These are phyloP conservation scores for Fusarium oligoseptatum DNA, from an alignment of 2,329 filamentous ascomycete species.

Conservation along the genomic window DNA sequence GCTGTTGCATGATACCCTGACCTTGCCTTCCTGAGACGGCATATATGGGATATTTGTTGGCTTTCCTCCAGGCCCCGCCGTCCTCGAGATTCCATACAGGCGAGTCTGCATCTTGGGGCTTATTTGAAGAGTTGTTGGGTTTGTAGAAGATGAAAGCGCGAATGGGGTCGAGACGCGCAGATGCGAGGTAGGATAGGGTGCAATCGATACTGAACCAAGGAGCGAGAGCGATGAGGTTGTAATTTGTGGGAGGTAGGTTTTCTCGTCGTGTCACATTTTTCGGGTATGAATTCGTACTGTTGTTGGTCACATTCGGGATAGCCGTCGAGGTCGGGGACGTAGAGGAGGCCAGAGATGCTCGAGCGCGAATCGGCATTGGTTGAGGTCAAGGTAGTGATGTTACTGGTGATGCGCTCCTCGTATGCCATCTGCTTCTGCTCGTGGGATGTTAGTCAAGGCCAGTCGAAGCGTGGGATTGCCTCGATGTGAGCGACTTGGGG, in stretches of 20 bases:
- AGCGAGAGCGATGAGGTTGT: conserved; percentile 83
- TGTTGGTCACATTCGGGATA: conserved; percentile 73
- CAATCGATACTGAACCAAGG: conserved; percentile 87
- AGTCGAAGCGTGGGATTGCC: neutral
- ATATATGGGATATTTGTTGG: conserved; percentile 85
- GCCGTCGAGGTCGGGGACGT: conserved; percentile 78
- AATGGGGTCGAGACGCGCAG: conserved; percentile 69
- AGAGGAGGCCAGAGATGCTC: conserved; percentile 83
- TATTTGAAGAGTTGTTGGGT: conserved; percentile 66
- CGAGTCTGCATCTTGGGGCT: conserved; percentile 76
- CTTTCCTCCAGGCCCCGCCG: conserved; percentile 76
- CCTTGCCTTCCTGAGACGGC: conserved; percentile 80
- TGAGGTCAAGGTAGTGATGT: conserved; percentile 82
- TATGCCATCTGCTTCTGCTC: conserved; percentile 63
- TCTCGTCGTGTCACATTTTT: conserved; percentile 80
- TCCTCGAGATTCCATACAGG: conserved; percentile 79
- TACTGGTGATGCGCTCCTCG: conserved; percentile 63
- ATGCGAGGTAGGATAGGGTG: conserved; percentile 77
- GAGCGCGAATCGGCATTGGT: conserved; percentile 72
- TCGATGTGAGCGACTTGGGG: neutral
- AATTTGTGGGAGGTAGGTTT: conserved; percentile 78
- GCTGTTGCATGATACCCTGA: conserved; percentile 75
- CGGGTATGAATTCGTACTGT: conserved; percentile 76
- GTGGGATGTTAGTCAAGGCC: conserved; percentile 35
- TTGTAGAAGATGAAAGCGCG: conserved; percentile 75